Base-by-base conservation (phyloP, 352 stramenopile genomes). In the Globisporangium paroecandrum region DNA sequence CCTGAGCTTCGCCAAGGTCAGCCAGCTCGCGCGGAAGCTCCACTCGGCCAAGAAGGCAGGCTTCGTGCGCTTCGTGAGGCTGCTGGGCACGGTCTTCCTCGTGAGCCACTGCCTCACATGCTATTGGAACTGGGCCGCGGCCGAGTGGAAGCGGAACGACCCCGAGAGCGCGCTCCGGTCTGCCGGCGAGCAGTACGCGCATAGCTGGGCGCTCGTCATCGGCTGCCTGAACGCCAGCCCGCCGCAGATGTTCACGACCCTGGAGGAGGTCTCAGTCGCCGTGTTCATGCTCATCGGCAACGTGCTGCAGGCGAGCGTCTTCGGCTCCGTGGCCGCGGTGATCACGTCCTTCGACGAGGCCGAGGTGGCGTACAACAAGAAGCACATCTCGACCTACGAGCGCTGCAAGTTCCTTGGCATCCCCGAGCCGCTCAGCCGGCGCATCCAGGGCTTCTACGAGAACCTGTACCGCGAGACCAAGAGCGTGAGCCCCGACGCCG, bases 211-310 rank as follows among this genome's bases (percentile, higher is more conserved):
- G 12, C 56, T 91, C 13, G 53, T 89, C 1, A 77, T 89, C 34
- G 83, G 83, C 15, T 89, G 77, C 22, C 58, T 91, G 22, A 91
- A 91, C 66, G 77, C 81, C 18, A 89, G 81, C 57, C 82, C 82
- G 9, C 83, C 83, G 4, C 9, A 55, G 15, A 89, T 89, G 80
- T 87, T 74, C 71, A 79, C 77, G 7, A 65, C 73, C 0, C 59
- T 71, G 2, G 79, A 91, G 49, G 65, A 89, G 55, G 67, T 89
- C 49, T 86, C 81, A 0, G 81, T 91, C 10, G 81, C 79, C 4
- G 69, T 77, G n/a, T 88, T 91, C 70, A 91, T 91, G 83, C 70
- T 91, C 5, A 78, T 87, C 24, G 81, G 83, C 1, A 91, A 91
- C 54, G 67, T 89, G 32, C 61, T 90, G 3, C 83, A 91, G 69